phyloP scores from a whole-genome alignment of 2,329 filamentous ascomycete species.

The Chalaropsis thielavioides region DNA sequence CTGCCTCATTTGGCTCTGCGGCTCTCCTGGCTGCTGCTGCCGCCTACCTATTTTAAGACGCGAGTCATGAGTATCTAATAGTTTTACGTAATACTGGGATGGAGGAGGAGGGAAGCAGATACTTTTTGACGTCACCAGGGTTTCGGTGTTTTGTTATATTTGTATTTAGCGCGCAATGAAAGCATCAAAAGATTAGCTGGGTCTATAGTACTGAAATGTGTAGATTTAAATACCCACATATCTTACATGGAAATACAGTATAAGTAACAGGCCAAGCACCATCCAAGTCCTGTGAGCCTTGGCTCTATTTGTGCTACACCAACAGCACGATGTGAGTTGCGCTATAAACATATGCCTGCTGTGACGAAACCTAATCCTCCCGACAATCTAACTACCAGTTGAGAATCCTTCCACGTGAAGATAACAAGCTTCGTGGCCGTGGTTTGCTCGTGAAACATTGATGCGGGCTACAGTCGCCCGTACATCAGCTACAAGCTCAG shows the following conservation, averaged over 20 bases:
- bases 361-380: not conserved
- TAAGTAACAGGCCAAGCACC: not conserved
- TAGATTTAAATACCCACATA: conserved; percentile 1
- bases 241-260: not conserved
- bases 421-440: conserved; percentile 12
- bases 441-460: conserved; percentile 3
- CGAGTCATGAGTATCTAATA: not conserved
- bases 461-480: conserved; percentile 38
- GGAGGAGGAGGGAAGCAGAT: not conserved
- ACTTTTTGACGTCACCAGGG: not conserved
- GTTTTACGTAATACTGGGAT: not conserved
- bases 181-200: not conserved
- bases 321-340: not conserved
- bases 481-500: conserved; percentile 37
- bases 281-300: conserved; percentile 13
- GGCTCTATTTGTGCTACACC: not conserved
- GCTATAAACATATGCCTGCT: not conserved
- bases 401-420: conserved; percentile 16
- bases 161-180: not conserved
- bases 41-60: conserved; percentile 14
- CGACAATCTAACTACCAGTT: conserved; percentile 7
- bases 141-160: not conserved
- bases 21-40: conserved; percentile 16
- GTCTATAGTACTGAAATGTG: not conserved
- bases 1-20: conserved; percentile 13